A percentile compares a stretch with the other conserved stretches of the same genome.
Evolutionary conservation across 2,329 filamentous ascomycete species (phyloP).

Genomic region (Alternaria triticina): DNA sequence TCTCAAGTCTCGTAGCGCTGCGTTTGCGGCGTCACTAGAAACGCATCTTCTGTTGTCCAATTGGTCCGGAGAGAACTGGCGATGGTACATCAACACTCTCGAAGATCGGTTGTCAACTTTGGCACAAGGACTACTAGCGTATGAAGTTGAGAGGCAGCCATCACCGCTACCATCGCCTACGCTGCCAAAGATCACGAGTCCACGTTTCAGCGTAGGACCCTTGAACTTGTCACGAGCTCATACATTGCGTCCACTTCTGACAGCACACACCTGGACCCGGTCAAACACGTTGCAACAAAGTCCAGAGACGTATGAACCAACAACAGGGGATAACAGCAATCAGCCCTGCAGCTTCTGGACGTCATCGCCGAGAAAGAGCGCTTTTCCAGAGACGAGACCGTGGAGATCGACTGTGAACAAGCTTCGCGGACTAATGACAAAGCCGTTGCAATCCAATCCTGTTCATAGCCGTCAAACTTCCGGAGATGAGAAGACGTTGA

Average conservation of each 20-base stretch:
- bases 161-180: neutral
- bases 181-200: neutral
- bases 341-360: too few species aligned
- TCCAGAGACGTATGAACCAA: too few species aligned
- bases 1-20: neutral
- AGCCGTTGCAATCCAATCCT: neutral
- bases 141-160: conserved; percentile 12
- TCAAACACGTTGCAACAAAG: neutral
- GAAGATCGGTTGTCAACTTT: conserved; percentile 39
- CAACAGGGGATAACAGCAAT: too few species aligned
- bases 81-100: conserved; percentile 50
- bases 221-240: neutral
- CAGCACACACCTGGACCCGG: neutral
- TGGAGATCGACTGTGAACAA: neutral
- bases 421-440: neutral
- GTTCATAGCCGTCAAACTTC: fast-evolving
- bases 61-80: conserved; percentile 53
- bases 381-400: too few species aligned
- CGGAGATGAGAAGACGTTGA: neutral
- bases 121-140: conserved; percentile 14
- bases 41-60: conserved; percentile 45
- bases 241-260: neutral
- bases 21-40: conserved; percentile 31
- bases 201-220: neutral
- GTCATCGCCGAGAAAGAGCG: too few species aligned